Evolutionary conservation across 768 basidiomycete genomes (phyloP), one percentile per base, ranked within the genome.

Genomic region (Lyophyllum semitale): DNA sequence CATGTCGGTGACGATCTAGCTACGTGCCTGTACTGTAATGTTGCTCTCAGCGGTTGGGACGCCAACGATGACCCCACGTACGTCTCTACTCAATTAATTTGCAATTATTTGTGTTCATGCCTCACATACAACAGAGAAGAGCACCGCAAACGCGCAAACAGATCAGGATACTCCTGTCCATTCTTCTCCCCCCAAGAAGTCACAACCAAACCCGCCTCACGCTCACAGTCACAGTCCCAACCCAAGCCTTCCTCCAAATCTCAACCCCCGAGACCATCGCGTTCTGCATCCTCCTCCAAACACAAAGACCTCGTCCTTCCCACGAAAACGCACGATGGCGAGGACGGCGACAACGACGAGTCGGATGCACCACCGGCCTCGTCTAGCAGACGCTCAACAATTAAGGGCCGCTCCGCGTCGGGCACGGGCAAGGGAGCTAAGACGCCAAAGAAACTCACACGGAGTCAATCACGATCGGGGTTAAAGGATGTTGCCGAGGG

Each of bases 31-130:
- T 94, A 94, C 65, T 98, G 95, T 67, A 77, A 86, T 41, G 76
- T 88, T 30, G 79, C 85, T 1, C 81, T 96, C 2, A 85, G 86
- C 51, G 93, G 91, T 1, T 98, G 95, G 95, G 91, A 94, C 40
- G 74, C 79, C 26, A 84, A 83, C 13, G 95, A 98, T 67, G 87
- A 95, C 70, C 95, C 95, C 13, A 67, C 87, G 95, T 97, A 70
- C 54, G 90, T 74, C 54, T 25, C n/a, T 51, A 15, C n/a, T 29
- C 59, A 33, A n/a, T 46, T 33, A 40, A 18, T 33, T 26, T 46
- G 41, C 32, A 50, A 29, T 51, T 52, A 38, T n/a, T n/a, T n/a
- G 48, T 56, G 41, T 43, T 46, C 52, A 42, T 59, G 51, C 32
- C 40, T 41, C 53, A 42, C 29, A 29, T 32, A 15, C 30, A 35